Conservation (phyloP, 345 rosid species). For the Euphorbia lathyris region DNA sequence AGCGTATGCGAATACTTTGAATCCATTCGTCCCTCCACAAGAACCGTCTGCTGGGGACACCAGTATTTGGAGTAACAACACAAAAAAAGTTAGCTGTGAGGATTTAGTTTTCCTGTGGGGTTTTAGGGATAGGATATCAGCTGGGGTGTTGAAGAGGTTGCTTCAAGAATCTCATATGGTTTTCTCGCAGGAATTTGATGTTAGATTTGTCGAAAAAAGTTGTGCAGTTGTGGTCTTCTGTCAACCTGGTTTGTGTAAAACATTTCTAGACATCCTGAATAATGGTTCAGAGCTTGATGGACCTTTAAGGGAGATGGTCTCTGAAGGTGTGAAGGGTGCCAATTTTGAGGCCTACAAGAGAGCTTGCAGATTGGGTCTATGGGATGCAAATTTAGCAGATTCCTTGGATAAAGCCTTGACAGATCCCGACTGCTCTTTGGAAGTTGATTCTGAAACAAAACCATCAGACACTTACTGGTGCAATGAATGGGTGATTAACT, state of each 20-base stretch:
- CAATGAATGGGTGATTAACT: slow-evolving; percentile 54
- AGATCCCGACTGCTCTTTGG: slow-evolving; percentile 21
- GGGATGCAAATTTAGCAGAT: slow-evolving; percentile 61
- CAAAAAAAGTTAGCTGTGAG: slow-evolving; percentile 50
- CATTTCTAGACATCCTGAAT: slow-evolving; percentile 45
- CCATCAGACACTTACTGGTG: slow-evolving; percentile 44
- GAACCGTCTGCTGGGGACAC: slow-evolving; percentile 42
- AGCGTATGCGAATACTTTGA: slow-evolving; percentile 33
- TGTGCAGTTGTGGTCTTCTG: slow-evolving; percentile 77
- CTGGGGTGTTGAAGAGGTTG: slow-evolving; percentile 52
- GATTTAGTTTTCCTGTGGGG: slow-evolving; percentile 87
- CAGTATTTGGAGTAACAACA: slow-evolving; percentile 55
- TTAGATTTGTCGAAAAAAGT: slow-evolving; percentile 55
- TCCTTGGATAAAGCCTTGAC: slow-evolving; percentile 54
- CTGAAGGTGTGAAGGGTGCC: slow-evolving; percentile 62
- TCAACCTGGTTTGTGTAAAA: slow-evolving; percentile 42
- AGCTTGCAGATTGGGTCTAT: slow-evolving; percentile 62
- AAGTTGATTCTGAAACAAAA: slow-evolving; percentile 31
- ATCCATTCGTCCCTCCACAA: slow-evolving; percentile 21
- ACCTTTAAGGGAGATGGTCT: slow-evolving; percentile 55
- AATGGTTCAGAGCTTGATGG: slow-evolving; percentile 38
- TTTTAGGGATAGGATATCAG: slow-evolving; percentile 40
- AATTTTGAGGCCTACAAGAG: slow-evolving; percentile 52
- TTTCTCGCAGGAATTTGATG: slow-evolving; percentile 48
- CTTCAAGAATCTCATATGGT: slow-evolving; percentile 55